Evolutionary conservation across 192 early-diverging fungal species (phyloP).

Genomic region (Gigaspora rosea): DNA sequence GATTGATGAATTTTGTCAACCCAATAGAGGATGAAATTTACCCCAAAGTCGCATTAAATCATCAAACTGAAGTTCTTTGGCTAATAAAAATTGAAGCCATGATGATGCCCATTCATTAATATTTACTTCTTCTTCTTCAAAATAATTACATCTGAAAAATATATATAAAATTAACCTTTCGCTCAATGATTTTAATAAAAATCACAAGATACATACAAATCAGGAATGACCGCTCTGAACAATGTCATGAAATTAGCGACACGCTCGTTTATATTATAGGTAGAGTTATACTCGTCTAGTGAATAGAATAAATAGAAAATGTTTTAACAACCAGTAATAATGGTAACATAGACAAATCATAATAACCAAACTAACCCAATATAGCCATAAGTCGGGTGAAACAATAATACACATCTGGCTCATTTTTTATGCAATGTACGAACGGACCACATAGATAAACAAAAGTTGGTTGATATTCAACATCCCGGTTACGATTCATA

Average conservation of each 20-base stretch:
- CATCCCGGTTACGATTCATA: constrained; percentile 73
- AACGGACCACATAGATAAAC: constrained; percentile 84
- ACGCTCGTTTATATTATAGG: constrained; percentile 67
- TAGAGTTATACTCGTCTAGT: constrained; percentile 69
- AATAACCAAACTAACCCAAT: constrained; percentile 51
- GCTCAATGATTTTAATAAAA: not conserved
- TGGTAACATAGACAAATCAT: constrained; percentile 1
- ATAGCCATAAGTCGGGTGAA: constrained; percentile 76
- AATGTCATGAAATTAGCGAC: constrained; percentile 86
- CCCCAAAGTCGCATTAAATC: constrained; percentile 79
- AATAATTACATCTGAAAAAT: constrained; percentile 67
- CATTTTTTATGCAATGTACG: constrained; percentile 68
- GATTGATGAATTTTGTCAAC: not conserved
- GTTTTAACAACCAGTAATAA: not conserved
- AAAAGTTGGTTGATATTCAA: constrained; percentile 76
- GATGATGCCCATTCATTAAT: constrained; percentile 84
- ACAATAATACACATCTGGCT: constrained; percentile 80
- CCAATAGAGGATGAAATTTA: constrained; percentile 5
- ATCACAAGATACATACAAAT: constrained; percentile 63
- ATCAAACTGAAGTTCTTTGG: constrained; percentile 82
- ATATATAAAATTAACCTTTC: not conserved
- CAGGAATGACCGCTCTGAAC: constrained; percentile 81
- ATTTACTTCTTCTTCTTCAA: constrained; percentile 93
- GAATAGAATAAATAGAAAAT: constrained; percentile 5
- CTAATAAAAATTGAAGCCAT: constrained; percentile 79